Evolutionary conservation across 2,329 filamentous ascomycete species (phyloP).

Genomic region (Diplodia scrobiculata): DNA sequence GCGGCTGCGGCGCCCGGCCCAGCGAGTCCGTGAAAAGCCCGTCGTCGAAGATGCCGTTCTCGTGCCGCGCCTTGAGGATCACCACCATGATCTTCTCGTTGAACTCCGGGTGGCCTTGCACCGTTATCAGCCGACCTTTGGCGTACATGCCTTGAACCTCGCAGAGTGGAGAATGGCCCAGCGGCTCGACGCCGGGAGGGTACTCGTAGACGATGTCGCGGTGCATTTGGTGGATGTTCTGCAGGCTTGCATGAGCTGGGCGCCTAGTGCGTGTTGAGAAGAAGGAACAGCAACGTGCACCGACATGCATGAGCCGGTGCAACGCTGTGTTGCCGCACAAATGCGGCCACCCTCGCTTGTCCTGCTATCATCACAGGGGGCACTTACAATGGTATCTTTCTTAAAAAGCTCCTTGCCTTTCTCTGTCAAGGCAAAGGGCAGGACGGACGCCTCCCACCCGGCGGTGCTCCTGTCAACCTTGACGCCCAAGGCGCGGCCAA

Average conservation of each 20-base stretch:
- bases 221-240: constrained; percentile 85
- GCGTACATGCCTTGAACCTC: constrained; percentile 78
- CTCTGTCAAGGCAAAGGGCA: constrained; percentile 66
- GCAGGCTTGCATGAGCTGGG: constrained; percentile 8
- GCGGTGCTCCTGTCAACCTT: constrained; percentile 66
- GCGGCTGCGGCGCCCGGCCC: constrained; percentile 63
- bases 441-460: constrained; percentile 83
- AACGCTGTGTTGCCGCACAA: not conserved
- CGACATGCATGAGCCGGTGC: too few relatives aligned
- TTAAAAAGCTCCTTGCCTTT: constrained; percentile 73
- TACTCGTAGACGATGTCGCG: constrained; percentile 70
- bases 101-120: constrained; percentile 89
- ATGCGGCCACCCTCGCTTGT: not conserved
- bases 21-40: constrained; percentile 70
- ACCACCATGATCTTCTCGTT: constrained; percentile 69
- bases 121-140: constrained; percentile 66
- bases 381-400: constrained; percentile 60
- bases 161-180: constrained; percentile 69
- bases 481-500: constrained; percentile 70
- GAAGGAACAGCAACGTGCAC: not conserved
- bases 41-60: constrained; percentile 68
- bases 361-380: not conserved
- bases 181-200: constrained; percentile 61
- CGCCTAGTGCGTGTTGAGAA: not conserved
- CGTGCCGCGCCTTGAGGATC: constrained; percentile 65